Percentiles rank a stretch among this genome's conserved stretches.
Evolutionary conservation across 2,329 filamentous ascomycete species (phyloP).

Genomic region (Aspergillus neotritici): DNA sequence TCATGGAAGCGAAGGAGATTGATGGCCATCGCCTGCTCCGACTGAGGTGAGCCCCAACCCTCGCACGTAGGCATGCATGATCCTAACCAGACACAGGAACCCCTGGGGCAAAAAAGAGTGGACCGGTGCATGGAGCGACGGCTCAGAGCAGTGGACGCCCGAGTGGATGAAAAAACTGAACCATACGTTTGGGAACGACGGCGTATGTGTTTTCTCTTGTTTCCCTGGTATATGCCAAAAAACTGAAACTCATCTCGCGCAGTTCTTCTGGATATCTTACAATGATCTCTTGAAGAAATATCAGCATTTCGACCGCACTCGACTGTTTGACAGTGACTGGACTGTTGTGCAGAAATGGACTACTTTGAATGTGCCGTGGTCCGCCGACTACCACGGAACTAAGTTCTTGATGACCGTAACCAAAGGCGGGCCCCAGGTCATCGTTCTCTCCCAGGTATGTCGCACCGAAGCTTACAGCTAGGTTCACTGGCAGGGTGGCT

Average conservation of each 20-base stretch:
- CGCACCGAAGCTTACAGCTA: not conserved
- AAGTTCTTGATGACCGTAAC: conserved; percentile 53
- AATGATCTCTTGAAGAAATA: conserved; percentile 54
- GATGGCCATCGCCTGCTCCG: conserved; percentile 60
- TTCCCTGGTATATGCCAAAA: conserved; percentile 3
- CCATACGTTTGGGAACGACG: conserved; percentile 72
- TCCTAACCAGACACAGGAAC: conserved; percentile 49
- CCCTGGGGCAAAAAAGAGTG: conserved; percentile 79
- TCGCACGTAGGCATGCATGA: not conserved
- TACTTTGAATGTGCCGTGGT: conserved; percentile 55
- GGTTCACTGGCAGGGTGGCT: not conserved
- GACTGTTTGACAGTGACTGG: conserved; percentile 58
- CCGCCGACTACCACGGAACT: conserved; percentile 55
- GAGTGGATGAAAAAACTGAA: conserved; percentile 68
- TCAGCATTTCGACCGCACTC: conserved; percentile 55
- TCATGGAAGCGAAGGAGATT: conserved; percentile 56
- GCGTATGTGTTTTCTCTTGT: conserved; percentile 34
- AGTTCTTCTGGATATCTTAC: conserved; percentile 57
- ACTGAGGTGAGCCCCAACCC: conserved; percentile 44
- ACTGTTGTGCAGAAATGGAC: conserved; percentile 58
- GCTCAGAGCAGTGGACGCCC: conserved; percentile 76
- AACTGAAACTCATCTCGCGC: not conserved
- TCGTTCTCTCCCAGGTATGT: conserved; percentile 51
- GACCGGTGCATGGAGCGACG: conserved; percentile 76
- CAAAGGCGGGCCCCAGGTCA: conserved; percentile 50